A percentile compares a stretch with the other conserved stretches of the same genome.
phyloP scores from a whole-genome alignment of 768 basidiomycete species.

The Panus rudis region DNA sequence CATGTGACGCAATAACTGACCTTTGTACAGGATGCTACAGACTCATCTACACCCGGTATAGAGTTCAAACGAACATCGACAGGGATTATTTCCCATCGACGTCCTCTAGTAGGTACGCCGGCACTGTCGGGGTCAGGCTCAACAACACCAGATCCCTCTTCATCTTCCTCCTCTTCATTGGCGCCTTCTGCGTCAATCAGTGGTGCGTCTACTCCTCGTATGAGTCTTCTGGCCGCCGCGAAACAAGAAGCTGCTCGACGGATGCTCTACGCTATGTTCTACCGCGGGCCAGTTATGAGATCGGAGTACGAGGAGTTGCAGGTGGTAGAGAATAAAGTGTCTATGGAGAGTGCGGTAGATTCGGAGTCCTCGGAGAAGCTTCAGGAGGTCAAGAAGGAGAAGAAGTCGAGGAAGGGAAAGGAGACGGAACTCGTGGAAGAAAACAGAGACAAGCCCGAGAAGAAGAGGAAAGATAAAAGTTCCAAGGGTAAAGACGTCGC shows the following conservation, averaged over 20 bases:
- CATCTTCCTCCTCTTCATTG: constrained; percentile 9
- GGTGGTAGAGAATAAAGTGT: neutral
- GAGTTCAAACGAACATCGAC: constrained; percentile 56
- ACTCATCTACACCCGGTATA: constrained; percentile 4
- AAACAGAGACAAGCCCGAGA: neutral
- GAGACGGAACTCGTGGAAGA: constrained; percentile 1
- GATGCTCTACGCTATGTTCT: constrained; percentile 74
- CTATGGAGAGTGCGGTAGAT: constrained; percentile 1
- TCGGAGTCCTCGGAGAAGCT: constrained; percentile 1
- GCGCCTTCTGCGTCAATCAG: constrained; percentile 8
- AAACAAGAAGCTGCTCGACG: constrained; percentile 75
- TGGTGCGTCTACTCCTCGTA: constrained; percentile 25
- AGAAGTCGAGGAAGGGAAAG: constrained; percentile 12
- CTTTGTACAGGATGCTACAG: constrained; percentile 12
- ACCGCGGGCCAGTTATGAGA: constrained; percentile 65
- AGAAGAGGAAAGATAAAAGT: too few relatives aligned
- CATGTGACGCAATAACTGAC: constrained; percentile 7
- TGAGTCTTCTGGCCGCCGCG: constrained; percentile 53
- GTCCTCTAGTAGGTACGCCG: constrained; percentile 45
- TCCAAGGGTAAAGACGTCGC: too few relatives aligned
- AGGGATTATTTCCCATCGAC: constrained; percentile 69
- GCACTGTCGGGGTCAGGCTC: constrained; percentile 30
- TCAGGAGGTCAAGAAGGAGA: constrained; percentile 2
- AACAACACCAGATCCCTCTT: constrained; percentile 36
- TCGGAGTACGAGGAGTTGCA: constrained; percentile 29